Evolutionary conservation across 495 filamentous ascomycete species (phyloP).

Genomic region (Penicillium canariense): DNA sequence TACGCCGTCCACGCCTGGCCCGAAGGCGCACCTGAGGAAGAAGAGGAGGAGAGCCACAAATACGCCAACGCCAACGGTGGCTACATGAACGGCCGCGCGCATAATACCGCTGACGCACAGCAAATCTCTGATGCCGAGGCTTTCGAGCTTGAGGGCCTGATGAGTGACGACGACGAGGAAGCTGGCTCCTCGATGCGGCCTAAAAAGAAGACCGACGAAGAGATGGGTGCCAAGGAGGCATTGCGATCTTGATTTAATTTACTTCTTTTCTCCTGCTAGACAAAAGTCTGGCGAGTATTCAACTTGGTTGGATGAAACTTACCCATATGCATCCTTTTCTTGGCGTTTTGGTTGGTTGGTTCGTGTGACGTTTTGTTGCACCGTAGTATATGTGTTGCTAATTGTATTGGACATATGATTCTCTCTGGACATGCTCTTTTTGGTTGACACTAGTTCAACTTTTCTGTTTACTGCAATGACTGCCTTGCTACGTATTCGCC

Average conservation of each 20-base stretch:
- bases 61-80: conserved; percentile 22
- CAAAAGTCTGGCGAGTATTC: too few species aligned
- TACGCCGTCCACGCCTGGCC: conserved; percentile 67
- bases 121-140: conserved; percentile 72
- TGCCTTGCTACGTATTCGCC: not conserved
- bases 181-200: conserved; percentile 26
- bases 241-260: conserved; percentile 3
- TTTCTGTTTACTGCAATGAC: too few species aligned
- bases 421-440: not conserved
- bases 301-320: too few species aligned
- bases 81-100: conserved; percentile 56
- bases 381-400: not conserved
- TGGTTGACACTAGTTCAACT: not conserved
- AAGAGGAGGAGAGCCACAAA: conserved; percentile 18
- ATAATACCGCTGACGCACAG: conserved; percentile 47
- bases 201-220: conserved; percentile 37
- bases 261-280: not conserved
- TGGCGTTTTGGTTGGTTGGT: not conserved
- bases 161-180: conserved; percentile 69
- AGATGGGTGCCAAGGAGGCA: conserved; percentile 35
- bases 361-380: not conserved
- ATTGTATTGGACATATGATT: not conserved
- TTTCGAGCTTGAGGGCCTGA: conserved; percentile 87
- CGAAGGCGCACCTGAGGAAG: conserved; percentile 31
- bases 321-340: not conserved